phyloP scores from a whole-genome alignment of 495 filamentous ascomycete species.

The Hypoxylon lenormandii region DNA sequence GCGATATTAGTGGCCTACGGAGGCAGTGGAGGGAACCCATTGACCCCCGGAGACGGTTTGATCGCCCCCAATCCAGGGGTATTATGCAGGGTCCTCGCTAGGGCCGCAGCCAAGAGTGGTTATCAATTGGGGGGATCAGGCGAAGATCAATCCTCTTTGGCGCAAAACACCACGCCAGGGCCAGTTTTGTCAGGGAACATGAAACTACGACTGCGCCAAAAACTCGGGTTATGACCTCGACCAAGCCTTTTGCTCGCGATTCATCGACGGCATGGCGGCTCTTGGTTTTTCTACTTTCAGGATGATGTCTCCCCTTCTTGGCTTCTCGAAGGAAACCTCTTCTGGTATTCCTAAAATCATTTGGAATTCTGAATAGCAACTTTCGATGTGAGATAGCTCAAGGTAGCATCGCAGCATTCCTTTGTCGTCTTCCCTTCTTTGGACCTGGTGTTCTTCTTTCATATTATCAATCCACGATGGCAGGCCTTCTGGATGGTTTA shows the following conservation, averaged over 20 bases:
- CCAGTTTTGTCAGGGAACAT: constrained; percentile 45
- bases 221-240: constrained; percentile 43
- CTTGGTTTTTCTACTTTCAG: constrained; percentile 32
- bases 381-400: constrained; percentile 34
- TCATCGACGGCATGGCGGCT: constrained; percentile 17
- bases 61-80: constrained; percentile 21
- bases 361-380: constrained; percentile 12
- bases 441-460: constrained; percentile 51
- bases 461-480: constrained; percentile 43
- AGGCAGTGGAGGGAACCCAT: constrained; percentile 27
- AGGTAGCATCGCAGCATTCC: constrained; percentile 26
- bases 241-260: constrained; percentile 21
- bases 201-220: constrained; percentile 46
- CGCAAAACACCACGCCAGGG: constrained; percentile 25
- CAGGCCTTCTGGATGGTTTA: constrained; percentile 47
- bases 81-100: constrained; percentile 21
- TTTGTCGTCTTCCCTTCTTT: constrained; percentile 44
- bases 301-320: constrained; percentile 27
- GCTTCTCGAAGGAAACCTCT: constrained; percentile 32
- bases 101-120: constrained; percentile 10
- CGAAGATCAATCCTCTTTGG: constrained; percentile 40
- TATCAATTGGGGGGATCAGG: constrained; percentile 24
- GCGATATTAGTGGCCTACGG: constrained; percentile 9
- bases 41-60: constrained; percentile 33
- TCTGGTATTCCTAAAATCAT: constrained; percentile 21